These are phyloP conservation scores for Talaromyces sp. DNA, from an alignment of 2,329 filamentous ascomycete species.

Conservation along the genomic window DNA sequence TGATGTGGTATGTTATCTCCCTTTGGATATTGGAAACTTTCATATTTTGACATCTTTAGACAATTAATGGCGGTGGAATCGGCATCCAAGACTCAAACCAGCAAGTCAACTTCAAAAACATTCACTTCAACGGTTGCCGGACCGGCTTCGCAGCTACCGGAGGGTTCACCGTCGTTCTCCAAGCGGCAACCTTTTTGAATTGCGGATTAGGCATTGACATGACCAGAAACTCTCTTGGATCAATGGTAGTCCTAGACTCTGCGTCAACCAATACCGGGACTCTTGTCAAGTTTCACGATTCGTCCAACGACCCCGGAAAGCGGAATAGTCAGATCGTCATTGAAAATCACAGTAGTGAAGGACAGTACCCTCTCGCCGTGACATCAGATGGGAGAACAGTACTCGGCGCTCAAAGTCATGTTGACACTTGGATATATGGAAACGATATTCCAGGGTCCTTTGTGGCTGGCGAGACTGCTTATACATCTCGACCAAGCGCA, in stretches of 20 bases:
- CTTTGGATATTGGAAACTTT: accelerated
- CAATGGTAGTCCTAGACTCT: constrained; percentile 24
- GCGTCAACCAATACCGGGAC: constrained; percentile 22
- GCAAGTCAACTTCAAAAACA: constrained; percentile 45
- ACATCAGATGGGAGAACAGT: constrained; percentile 26
- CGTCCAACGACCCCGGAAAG: constrained; percentile 30
- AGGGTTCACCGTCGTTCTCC: constrained; percentile 30
- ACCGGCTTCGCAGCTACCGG: constrained; percentile 49
- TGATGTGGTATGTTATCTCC: constrained; percentile 28
- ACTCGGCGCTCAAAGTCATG: constrained; percentile 24
- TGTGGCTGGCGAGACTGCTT: neutral
- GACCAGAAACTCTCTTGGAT: constrained; percentile 20
- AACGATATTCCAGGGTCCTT: constrained; percentile 27
- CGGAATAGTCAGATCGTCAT: constrained; percentile 33
- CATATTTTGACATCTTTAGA: constrained; percentile 5
- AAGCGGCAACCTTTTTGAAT: constrained; percentile 23
- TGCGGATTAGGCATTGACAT: constrained; percentile 23
- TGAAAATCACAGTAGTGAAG: constrained; percentile 32
- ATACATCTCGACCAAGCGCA: constrained; percentile 15
- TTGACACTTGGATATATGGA: constrained; percentile 36
- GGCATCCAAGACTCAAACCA: constrained; percentile 35
- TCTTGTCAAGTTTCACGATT: constrained; percentile 21
- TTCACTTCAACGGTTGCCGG: constrained; percentile 61
- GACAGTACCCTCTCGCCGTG: constrained; percentile 25
- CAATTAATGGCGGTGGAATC: constrained; percentile 30